Base-by-base conservation (phyloP, 2,329 filamentous ascomycete genomes). In the Herpotrichia juniperi region DNA sequence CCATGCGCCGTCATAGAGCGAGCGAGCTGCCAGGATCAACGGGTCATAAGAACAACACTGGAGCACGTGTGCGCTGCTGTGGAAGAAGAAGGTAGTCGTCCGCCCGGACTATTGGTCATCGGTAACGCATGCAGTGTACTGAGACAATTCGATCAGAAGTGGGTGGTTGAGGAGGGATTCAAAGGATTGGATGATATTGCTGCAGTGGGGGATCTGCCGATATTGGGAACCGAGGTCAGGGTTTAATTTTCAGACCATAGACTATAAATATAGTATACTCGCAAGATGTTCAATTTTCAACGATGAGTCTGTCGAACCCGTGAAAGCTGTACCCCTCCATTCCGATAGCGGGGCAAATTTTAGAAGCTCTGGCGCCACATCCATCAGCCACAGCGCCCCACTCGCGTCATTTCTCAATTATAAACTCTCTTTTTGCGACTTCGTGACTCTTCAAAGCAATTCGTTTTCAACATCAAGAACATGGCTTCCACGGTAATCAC, bases 1-100 rank as follows among this genome's bases (percentile, higher is more conserved):
- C 92, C 93, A 0, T 97, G 93, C 66, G 93, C 93, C 1, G 93
- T 99, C 10, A 83, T 99, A 49, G 94, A 99, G 75, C 83, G 94
- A 30, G 94, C 94, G 5, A 96, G 90, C 55, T 99, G 94, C 69
- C 89, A 91, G 0, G 94, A 99, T 69, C 94, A 99, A 77, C 82
- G 93, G 43, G 90, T 99, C 14, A 93, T 99, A 24, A 82, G 94
- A 50, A 94, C 92, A 1, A 96, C 91, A 1, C 76, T 99, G 21
- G 83, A 87, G 62, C 83, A 88, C 63, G 91, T 97, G 1, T 89
- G 83, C 21, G 82, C 86, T 46, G 94, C 94, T 0, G 87, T 99
- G 40, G 92, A 97, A 71, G 86, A 90, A 44, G 91, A 96, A 67
- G 94, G 94, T 0, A 94, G 89, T 61, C 80, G 93, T 30, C 94